Base-by-base conservation (phyloP, 495 filamentous ascomycete genomes). In the Aspergillus incahuasiensis region DNA sequence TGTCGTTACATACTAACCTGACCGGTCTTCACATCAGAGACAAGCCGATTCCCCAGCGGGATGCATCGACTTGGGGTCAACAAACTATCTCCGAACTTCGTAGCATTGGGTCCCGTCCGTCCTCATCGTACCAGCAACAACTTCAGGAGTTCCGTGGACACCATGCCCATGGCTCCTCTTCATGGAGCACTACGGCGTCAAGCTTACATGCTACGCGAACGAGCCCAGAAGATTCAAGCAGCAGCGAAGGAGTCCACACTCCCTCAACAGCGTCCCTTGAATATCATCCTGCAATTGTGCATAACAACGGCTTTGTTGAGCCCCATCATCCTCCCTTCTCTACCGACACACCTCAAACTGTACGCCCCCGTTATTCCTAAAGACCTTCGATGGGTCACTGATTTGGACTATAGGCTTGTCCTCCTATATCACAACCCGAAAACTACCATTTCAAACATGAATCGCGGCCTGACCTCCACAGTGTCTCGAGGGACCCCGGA, bases 181-280 rank as follows among this genome's bases (percentile, higher is more conserved):
- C 48, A 5, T 62, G 58, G 18, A 58, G 54, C 52, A 62, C 55
- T 22, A 48, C 60, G 25, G 59, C 55, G 1, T 49, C 54, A n/a
- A 42, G 66, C 35, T 74, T 65, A 20, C 68, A 70, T 21, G 62
- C 75, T 15, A 74, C 78, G 18, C 79, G 85, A 34, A 83, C 79
- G 3, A 87, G 86, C 15, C 86, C 86, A 0, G 86, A 86, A 58
- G 86, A 86, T 67, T 89, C 86, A 0, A 86, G 84, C 57, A 85
- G 84, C 63, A 87, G 83, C 61, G 86, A 89, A 56, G 83, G 85
- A 24, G 82, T 86, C 0, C 79, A 83, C 6, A 86, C 85, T 16
- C 85, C 85, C 1, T 83, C 80, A 0, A 82, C 78, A n/a, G 75
- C 82, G 20, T 78, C 78, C 35, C 68, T 78, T 30, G 84, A 87